Conservation (phyloP, 768 basidiomycete genomes). For the Leucosporidium creatinivorum region DNA sequence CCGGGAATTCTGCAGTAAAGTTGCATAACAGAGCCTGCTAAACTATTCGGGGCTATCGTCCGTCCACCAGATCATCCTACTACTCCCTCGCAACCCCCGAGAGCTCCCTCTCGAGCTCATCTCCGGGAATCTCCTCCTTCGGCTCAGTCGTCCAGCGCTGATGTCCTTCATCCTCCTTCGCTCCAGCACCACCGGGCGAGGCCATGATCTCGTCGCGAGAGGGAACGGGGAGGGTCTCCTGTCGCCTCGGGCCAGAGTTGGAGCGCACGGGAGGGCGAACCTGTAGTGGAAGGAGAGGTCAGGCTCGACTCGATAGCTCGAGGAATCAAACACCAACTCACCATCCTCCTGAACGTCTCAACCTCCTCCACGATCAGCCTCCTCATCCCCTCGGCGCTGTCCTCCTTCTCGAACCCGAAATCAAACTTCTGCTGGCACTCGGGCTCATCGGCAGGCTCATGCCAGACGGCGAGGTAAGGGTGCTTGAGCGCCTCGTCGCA, state of each 20-base stretch:
- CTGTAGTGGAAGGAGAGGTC: not conserved
- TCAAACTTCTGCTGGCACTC: constrained; percentile 60
- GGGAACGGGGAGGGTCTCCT: constrained; percentile 64
- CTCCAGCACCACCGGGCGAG: constrained; percentile 67
- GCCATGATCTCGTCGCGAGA: constrained; percentile 70
- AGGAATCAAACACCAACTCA: constrained; percentile 48
- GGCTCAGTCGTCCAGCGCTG: constrained; percentile 53
- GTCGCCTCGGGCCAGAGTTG: not conserved
- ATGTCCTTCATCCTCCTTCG: constrained; percentile 45
- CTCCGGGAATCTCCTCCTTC: constrained; percentile 75
- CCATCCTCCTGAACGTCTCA: constrained; percentile 75
- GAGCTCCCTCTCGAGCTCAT: constrained; percentile 78
- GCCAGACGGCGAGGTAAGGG: constrained; percentile 87
- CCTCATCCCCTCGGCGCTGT: constrained; percentile 96
- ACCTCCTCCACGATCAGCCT: constrained; percentile 90
- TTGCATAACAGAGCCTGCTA: no score
- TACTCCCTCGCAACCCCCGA: constrained; percentile 45
- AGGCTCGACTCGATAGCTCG: not conserved
- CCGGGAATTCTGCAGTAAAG: no score
- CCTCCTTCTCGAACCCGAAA: constrained; percentile 93
- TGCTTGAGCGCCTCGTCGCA: constrained; percentile 93
- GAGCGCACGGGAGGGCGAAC: not conserved
- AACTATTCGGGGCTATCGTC: no score
- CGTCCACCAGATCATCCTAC: no score
- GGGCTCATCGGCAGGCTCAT: constrained; percentile 57